These are phyloP conservation scores for Torrubiellomyces zombiae DNA, from an alignment of 2,329 filamentous ascomycete genomes.

Conservation along the genomic window DNA sequence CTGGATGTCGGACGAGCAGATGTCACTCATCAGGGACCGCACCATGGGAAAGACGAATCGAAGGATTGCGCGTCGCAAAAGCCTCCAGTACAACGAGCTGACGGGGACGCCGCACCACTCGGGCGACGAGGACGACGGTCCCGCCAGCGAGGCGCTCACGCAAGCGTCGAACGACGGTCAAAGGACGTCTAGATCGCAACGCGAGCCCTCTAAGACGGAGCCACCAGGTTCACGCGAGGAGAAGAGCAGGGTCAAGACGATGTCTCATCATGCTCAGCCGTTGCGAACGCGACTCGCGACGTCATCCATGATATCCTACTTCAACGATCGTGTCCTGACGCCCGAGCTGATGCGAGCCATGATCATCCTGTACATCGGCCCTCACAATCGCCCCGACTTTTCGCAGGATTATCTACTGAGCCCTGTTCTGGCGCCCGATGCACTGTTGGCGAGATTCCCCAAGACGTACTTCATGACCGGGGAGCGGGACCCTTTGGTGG, in stretches of 20 bases:
- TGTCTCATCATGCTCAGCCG: conserved; percentile 37
- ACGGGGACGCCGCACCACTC: conserved; percentile 72
- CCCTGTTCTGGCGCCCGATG: conserved; percentile 75
- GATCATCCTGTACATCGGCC: conserved; percentile 95
- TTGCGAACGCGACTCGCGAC: conserved; percentile 80
- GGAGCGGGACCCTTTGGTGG: conserved; percentile 85
- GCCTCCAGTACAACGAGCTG: conserved; percentile 70
- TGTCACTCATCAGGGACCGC: conserved; percentile 80
- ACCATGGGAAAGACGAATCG: conserved; percentile 62
- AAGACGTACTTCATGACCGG: conserved; percentile 91
- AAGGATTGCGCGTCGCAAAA: conserved; percentile 67
- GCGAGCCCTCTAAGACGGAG: conserved; percentile 33
- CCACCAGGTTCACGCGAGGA: conserved; percentile 15
- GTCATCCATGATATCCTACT: conserved; percentile 95
- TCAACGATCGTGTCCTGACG: conserved; percentile 84
- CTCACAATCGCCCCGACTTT: conserved; percentile 86
- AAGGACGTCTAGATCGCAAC: conserved; percentile 19
- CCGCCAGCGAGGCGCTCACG: conserved; percentile 16
- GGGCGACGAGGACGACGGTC: conserved; percentile 48
- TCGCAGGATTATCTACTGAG: conserved; percentile 79
- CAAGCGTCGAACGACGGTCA: conserved; percentile 4
- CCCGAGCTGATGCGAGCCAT: conserved; percentile 99
- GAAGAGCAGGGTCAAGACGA: conserved; percentile 3
- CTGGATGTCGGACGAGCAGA: conserved; percentile 98
- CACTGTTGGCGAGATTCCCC: conserved; percentile 69